Conservation (phyloP, 2,329 filamentous ascomycete species). For the Trichoderma arundinaceum region DNA sequence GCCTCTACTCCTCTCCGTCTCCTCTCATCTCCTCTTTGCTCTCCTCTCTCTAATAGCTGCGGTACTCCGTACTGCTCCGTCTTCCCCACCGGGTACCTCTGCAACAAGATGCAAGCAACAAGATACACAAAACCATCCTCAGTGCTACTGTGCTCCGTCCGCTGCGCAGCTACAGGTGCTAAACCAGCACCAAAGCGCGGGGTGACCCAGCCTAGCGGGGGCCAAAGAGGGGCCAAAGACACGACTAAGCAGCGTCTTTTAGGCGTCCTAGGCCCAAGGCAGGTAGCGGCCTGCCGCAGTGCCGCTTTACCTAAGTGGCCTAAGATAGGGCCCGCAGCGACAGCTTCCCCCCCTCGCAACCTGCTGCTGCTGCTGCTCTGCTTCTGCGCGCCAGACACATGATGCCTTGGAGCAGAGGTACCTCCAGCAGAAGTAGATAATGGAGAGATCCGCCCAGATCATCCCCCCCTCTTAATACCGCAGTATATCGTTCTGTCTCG, state of each 20-base stretch:
- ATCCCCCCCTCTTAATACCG: slow-evolving; percentile 22
- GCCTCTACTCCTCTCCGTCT: neutral
- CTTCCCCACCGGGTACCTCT: neutral
- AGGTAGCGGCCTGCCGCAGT: too few relatives aligned
- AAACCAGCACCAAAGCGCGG: slow-evolving; percentile 23
- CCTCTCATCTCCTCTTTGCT: neutral
- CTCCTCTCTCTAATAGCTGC: neutral
- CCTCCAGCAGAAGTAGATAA: neutral
- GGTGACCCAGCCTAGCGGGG: slow-evolving; percentile 19
- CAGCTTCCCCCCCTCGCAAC: too few relatives aligned
- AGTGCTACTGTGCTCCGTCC: too few relatives aligned
- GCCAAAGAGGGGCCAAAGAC: slow-evolving; percentile 9
- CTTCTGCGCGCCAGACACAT: too few relatives aligned
- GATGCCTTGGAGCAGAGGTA: too few relatives aligned
- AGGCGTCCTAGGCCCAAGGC: slow-evolving; percentile 1
- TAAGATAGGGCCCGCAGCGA: too few relatives aligned
- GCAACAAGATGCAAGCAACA: neutral
- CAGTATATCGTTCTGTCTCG: neutral
- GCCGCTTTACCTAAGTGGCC: neutral
- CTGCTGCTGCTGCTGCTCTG: too few relatives aligned
- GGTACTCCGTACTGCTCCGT: neutral
- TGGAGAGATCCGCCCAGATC: neutral
- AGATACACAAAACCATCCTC: too few relatives aligned
- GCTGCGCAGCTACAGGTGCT: neutral
- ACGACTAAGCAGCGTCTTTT: neutral